Base-by-base conservation (phyloP, 345 rosid genomes). In the Gossypium rotundifolium region DNA sequence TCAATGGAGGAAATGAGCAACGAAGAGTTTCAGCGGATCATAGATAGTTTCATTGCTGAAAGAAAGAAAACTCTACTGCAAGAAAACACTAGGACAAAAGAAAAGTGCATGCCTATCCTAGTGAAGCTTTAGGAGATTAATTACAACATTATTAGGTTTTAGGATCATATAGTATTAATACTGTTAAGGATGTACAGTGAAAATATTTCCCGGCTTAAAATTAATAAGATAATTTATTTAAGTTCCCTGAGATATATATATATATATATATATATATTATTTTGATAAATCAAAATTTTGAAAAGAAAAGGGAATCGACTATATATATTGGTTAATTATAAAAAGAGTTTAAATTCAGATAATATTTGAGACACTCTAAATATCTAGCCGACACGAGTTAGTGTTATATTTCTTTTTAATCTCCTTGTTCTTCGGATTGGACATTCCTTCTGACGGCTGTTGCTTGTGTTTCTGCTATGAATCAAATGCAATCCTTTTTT, bases 41-140 rank as follows among this genome's bases (percentile, higher is more conserved):
- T 84, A 12, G 84, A 84, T 66, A 76, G 74, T 49, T 84, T 81
- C 71, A 81, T 81, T 40, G 61, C 48, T 49, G 70, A 58, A 44
- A 72, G 16, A 49, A 81, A 71, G 75, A 80, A 44, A 52, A 58
- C 40, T 48, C 67, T 60, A 48, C 11, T 17, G 22, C 48, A 5
- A 11, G 73, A 76, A 40, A 53, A 44, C 16, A 77, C 62, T 16
- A 11, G 22, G 57, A 49, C 22, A 38, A 45, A 23, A 64, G 69
- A 48, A 18, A 54, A 63, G 42, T 61, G 69, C 44, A 44, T 23
- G 75, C 3, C 75, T 14, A 58, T 72, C 10, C 25, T 58, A 27
- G 52, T 20, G 2, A 40, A 38, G 7, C 55, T 13, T 12, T 71
- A 71, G 38, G 64, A 8, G n/a, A 11, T 40, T 25, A 23, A 59